phyloP scores from a whole-genome alignment of 1,139 yeast genomes.

The Taphrina communis region DNA sequence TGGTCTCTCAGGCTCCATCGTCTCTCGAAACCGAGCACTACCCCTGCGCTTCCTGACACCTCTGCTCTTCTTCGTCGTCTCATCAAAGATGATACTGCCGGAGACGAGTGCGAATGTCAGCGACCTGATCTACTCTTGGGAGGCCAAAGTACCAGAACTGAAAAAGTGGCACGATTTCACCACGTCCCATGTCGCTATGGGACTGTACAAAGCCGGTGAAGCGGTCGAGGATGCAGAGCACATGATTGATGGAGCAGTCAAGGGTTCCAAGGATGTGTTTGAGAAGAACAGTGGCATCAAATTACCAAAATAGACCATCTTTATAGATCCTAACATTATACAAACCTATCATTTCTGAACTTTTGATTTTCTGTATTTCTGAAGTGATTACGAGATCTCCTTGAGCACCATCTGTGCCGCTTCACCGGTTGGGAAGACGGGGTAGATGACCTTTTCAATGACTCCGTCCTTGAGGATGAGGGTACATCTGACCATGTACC shows the following conservation, averaged over 20 bases:
- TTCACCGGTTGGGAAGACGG: slow-evolving; percentile 8
- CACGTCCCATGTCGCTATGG: slow-evolving; percentile 36
- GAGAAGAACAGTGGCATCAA: slow-evolving; percentile 32
- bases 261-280: slow-evolving; percentile 26
- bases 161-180: slow-evolving; percentile 36
- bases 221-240: slow-evolving; percentile 37
- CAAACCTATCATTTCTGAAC: no score
- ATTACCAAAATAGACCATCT: slow-evolving; percentile 24
- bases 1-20: slow-evolving; percentile 43
- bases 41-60: slow-evolving; percentile 42
- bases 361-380: no score
- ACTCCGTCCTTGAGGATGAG: slow-evolving; percentile 3
- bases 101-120: slow-evolving; percentile 42
- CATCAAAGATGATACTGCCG: slow-evolving; percentile 40
- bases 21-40: slow-evolving; percentile 41
- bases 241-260: slow-evolving; percentile 35
- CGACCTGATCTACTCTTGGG: slow-evolving; percentile 30
- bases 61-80: slow-evolving; percentile 39
- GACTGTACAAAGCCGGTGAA: slow-evolving; percentile 24
- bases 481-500: slow-evolving; percentile 10
- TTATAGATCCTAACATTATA: neutral
- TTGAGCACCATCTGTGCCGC: slow-evolving; percentile 13
- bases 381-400: neutral
- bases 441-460: slow-evolving; percentile 10
- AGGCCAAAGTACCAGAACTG: slow-evolving; percentile 30